A percentile compares a stretch with the other conserved stretches of the same genome.
These are phyloP conservation scores for Ceratobasidium sp. DNA, from an alignment of 1,284 basidiomycete genomes.

Conservation along the genomic window DNA sequence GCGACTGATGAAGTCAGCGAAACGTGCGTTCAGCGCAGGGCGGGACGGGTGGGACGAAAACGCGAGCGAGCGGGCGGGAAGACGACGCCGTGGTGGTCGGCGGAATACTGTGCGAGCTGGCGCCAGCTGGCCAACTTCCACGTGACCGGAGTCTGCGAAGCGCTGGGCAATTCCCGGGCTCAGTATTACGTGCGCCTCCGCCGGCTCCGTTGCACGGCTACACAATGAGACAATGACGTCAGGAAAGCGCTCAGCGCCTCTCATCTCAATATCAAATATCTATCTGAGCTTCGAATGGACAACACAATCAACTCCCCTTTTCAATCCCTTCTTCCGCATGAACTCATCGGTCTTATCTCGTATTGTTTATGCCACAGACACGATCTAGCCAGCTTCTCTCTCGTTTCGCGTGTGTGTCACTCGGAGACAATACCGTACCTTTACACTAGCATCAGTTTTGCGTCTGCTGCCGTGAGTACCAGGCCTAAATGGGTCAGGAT, in stretches of 20 bases:
- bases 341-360: conserved; percentile 14
- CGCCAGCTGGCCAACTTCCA: no score
- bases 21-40: no score
- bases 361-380: neutral
- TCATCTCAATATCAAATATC: neutral
- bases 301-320: conserved; percentile 5
- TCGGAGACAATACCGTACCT: neutral
- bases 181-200: no score
- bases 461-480: neutral
- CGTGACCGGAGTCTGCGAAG: no score
- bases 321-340: conserved; percentile 3
- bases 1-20: no score
- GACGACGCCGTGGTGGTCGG: no score
- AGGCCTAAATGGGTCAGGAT: conserved; percentile 7
- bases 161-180: no score
- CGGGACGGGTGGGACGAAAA: no score
- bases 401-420: conserved; percentile 12
- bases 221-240: no score
- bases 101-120: no score
- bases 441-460: conserved; percentile 10
- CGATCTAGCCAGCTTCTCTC: conserved; percentile 6
- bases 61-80: no score
- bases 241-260: neutral
- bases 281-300: neutral
- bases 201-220: no score